phyloP scores from a whole-genome alignment of 2,329 filamentous ascomycete genomes.

The Rosellinia necatrix region DNA sequence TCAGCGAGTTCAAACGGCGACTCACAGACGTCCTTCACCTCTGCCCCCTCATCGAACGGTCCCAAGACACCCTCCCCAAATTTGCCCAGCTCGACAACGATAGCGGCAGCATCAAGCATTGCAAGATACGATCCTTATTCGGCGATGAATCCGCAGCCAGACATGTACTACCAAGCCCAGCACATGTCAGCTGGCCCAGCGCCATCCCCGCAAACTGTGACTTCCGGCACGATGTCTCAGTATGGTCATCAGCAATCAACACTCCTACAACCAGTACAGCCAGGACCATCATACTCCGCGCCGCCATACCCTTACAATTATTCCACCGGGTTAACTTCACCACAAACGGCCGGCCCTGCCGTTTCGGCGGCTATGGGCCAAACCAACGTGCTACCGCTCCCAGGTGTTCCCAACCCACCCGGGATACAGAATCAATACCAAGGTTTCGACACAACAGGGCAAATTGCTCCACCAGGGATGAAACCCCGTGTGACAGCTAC shows the following conservation, averaged over 20 bases:
- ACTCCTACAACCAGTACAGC: slow-evolving; percentile 77
- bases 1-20: slow-evolving; percentile 56
- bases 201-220: slow-evolving; percentile 75
- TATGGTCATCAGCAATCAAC: slow-evolving; percentile 81
- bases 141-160: slow-evolving; percentile 82
- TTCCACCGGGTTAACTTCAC: slow-evolving; percentile 77
- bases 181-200: slow-evolving; percentile 80
- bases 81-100: slow-evolving; percentile 55
- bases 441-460: slow-evolving; percentile 82
- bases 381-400: slow-evolving; percentile 72
- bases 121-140: slow-evolving; percentile 51
- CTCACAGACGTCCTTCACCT: slow-evolving; percentile 60
- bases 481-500: slow-evolving; percentile 97
- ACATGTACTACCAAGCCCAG: slow-evolving; percentile 80
- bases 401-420: slow-evolving; percentile 57
- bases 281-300: slow-evolving; percentile 71
- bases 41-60: slow-evolving; percentile 61
- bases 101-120: slow-evolving; percentile 46
- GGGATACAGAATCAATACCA: slow-evolving; percentile 62
- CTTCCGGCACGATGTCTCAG: slow-evolving; percentile 73
- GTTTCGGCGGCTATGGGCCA: slow-evolving; percentile 70
- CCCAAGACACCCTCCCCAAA: slow-evolving; percentile 80
- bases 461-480: slow-evolving; percentile 89
- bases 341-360: slow-evolving; percentile 68
- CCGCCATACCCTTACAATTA: slow-evolving; percentile 76